Evolutionary conservation across 2,329 filamentous ascomycete species (phyloP).

Genomic region (Aspergillus ustus): DNA sequence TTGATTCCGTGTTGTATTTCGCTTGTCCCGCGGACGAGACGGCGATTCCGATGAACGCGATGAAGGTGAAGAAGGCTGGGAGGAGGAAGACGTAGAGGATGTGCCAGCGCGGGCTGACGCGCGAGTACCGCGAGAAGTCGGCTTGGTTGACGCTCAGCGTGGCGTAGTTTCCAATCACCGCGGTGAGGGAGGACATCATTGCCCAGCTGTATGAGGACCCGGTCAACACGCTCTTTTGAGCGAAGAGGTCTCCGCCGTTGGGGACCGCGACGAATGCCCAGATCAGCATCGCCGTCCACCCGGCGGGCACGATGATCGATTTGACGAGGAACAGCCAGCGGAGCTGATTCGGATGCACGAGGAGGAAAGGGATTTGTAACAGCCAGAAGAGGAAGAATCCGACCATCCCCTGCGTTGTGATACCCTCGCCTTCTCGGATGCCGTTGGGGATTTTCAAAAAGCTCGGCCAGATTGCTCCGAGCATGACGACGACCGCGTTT

Average conservation of each 20-base stretch:
- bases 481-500: not conserved
- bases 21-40: slow-evolving; percentile 46
- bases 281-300: not conserved
- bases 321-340: not conserved
- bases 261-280: not conserved
- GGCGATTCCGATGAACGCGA: slow-evolving; percentile 53
- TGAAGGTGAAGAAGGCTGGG: slow-evolving; percentile 59
- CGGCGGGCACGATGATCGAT: not conserved
- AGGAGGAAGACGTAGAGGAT: slow-evolving; percentile 56
- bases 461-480: not conserved
- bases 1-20: slow-evolving; percentile 36
- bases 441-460: not conserved
- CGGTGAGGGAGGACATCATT: not conserved
- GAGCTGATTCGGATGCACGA: not conserved
- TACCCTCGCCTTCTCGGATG: not conserved
- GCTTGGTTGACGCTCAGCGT: slow-evolving; percentile 40
- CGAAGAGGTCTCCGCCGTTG: not conserved
- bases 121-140: slow-evolving; percentile 61
- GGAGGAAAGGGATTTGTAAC: not conserved
- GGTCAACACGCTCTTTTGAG: not conserved
- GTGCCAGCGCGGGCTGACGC: slow-evolving; percentile 54
- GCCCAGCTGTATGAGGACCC: not conserved
- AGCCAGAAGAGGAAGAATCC: slow-evolving; percentile 1
- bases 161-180: not conserved
- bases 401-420: not conserved